Conservation (phyloP, 2,329 filamentous ascomycete genomes). For the Neofusicoccum sp. region DNA sequence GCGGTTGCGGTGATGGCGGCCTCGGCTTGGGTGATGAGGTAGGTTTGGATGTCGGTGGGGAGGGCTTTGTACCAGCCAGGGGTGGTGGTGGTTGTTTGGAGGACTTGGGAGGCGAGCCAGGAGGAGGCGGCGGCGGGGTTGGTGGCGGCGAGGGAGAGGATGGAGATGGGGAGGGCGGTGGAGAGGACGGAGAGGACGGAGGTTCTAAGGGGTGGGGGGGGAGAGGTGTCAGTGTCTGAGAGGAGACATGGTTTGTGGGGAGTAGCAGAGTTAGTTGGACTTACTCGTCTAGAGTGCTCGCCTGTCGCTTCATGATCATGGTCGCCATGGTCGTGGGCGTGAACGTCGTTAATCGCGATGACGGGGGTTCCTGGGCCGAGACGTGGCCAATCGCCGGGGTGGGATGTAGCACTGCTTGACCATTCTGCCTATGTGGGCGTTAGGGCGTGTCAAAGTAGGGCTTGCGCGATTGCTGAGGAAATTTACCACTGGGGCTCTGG, state of each 20-base stretch:
- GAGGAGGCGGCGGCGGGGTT: constrained; percentile 41
- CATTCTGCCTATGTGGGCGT: background rate
- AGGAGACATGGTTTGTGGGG: background rate
- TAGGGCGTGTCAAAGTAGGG: background rate
- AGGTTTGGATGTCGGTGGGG: constrained; percentile 44
- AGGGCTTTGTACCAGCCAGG: constrained; percentile 47
- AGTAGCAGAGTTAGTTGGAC: background rate
- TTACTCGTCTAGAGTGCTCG: background rate
- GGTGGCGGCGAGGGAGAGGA: constrained; percentile 41
- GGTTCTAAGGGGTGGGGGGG: constrained; percentile 6
- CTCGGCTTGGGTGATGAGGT: constrained; percentile 28
- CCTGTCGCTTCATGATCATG: background rate
- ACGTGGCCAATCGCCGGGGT: background rate
- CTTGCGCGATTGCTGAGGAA: background rate
- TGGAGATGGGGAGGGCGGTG: constrained; percentile 45
- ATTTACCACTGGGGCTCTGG: background rate
- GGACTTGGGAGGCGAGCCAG: constrained; percentile 43
- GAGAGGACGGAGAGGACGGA: constrained; percentile 44
- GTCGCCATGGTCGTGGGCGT: background rate
- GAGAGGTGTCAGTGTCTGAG: no score
- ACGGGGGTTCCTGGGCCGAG: background rate
- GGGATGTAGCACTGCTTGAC: background rate
- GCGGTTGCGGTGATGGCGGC: background rate
- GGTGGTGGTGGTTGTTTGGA: constrained; percentile 36
- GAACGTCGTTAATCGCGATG: background rate